Evolutionary conservation across 1,284 basidiomycete genomes (phyloP), one percentile per base, ranked within the genome.

Genomic region (Retiboletus flavoniger): DNA sequence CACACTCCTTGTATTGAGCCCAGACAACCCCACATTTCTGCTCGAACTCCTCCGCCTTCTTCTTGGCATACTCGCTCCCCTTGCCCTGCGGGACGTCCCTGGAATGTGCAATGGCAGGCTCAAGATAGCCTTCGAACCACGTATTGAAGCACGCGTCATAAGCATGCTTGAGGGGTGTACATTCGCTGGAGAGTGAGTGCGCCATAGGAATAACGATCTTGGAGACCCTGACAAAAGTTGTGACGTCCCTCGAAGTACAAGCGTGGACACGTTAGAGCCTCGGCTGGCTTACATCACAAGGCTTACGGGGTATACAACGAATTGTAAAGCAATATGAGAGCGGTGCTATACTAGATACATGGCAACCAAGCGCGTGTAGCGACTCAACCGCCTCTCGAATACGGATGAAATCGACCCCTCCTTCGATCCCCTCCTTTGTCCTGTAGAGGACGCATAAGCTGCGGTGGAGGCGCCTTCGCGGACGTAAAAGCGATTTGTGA

Each of bases 121-220:
- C 89, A 32, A 98, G 83, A 68, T 97, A 98, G 21, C 91, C 91
- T 69, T 95, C 93, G 66, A 98, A 95, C 95, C 95, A 98, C 7
- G 87, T 83, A 68, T 97, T 96, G 77, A 98, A 98, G 77, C 95
- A 98, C 0, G 87, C 75, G 72, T 98, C 95, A 71, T 97, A 98
- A 56, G 84, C 78, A 58, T 88, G 85, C 70, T 98, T 98, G 53
- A 95, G 79, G 0, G 90, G 88, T 4, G 95, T 97, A 73, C 95
- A 98, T 74, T 87, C 81, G 2, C 84, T 75, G 3, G 89, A 83
- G 28, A 96, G 78, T 63, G 85, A 87, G 58, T 84, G 77, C 3
- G 88, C 83, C 88, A 90, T 89, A 16, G 6, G 4, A 19, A 29
- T 13, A 42, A 28, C 13, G 47, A 29, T 29, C 16, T 7, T 9